Evolutionary conservation across 148 eudicot genomes (phyloP).

Genomic region (Salicornia ramosissima): DNA sequence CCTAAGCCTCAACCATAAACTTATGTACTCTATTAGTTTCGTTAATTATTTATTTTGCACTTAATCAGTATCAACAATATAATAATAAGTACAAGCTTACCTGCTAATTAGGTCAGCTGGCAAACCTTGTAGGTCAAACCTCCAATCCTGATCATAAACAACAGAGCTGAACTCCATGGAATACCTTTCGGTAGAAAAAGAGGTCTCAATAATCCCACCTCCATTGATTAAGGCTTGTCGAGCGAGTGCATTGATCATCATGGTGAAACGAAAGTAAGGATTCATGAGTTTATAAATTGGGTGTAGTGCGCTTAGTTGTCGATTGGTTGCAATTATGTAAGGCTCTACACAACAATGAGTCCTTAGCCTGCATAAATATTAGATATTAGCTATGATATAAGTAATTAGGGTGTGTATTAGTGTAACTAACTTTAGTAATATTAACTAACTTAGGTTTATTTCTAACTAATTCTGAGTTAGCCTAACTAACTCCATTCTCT

Average conservation of each 20-base stretch:
- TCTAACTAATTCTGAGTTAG: too few relatives aligned
- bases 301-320: conserved; percentile 79
- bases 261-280: conserved; percentile 82
- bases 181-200: conserved; percentile 53
- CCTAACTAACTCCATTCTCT: too few relatives aligned
- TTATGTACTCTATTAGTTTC: too few relatives aligned
- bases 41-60: too few relatives aligned
- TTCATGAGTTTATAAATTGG: conserved; percentile 64
- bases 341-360: conserved; percentile 76
- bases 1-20: too few relatives aligned
- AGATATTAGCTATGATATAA: too few relatives aligned
- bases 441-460: too few relatives aligned
- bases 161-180: conserved; percentile 61
- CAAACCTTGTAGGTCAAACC: conserved; percentile 60
- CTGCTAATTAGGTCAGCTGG: conserved; percentile 71
- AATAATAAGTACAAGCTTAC: too few relatives aligned
- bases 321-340: conserved; percentile 61
- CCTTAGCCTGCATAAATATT: conserved; percentile 55
- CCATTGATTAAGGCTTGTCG: conserved; percentile 67
- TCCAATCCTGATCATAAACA: conserved; percentile 65
- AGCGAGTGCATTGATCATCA: conserved; percentile 91
- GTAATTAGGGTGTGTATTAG: too few relatives aligned
- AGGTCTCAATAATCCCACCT: conserved; percentile 53
- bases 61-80: too few relatives aligned
- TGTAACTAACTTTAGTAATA: too few relatives aligned